These are phyloP conservation scores for Akebia trifoliata DNA, from an alignment of 164 flowering plant species.

Conservation along the genomic window DNA sequence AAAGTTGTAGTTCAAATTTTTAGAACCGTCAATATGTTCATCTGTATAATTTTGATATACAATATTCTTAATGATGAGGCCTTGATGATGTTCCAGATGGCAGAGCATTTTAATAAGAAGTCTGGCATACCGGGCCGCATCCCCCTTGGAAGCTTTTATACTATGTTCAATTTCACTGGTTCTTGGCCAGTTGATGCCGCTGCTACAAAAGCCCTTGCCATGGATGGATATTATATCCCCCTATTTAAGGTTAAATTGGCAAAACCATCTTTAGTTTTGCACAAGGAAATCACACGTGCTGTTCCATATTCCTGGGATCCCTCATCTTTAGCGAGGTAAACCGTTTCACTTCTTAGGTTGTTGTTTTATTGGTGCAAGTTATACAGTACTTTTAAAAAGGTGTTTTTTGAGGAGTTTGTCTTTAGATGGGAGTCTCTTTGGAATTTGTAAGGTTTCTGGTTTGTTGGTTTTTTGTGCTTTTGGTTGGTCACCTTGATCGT, in stretches of 20 bases:
- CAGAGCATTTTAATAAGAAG: constrained; percentile 63
- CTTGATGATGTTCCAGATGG: constrained; percentile 64
- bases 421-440: too few species aligned
- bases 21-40: too few species aligned
- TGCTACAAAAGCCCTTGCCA: constrained; percentile 81
- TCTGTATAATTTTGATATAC: too few species aligned
- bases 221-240: constrained; percentile 73
- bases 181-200: constrained; percentile 83
- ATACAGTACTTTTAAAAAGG: too few species aligned
- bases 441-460: too few species aligned
- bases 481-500: too few species aligned
- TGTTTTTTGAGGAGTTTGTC: too few species aligned
- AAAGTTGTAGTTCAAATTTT: too few species aligned
- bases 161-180: constrained; percentile 96
- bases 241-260: constrained; percentile 49
- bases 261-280: constrained; percentile 44
- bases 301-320: constrained; percentile 95
- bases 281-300: constrained; percentile 67
- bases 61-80: background rate
- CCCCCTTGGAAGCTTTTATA: constrained; percentile 93
- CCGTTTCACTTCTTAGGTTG: constrained; percentile 7
- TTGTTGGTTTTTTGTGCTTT: too few species aligned
- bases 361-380: background rate
- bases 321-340: constrained; percentile 84
- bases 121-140: constrained; percentile 54